phyloP scores from a whole-genome alignment of 2,329 filamentous ascomycete genomes.

The Mycogone perniciosa region DNA sequence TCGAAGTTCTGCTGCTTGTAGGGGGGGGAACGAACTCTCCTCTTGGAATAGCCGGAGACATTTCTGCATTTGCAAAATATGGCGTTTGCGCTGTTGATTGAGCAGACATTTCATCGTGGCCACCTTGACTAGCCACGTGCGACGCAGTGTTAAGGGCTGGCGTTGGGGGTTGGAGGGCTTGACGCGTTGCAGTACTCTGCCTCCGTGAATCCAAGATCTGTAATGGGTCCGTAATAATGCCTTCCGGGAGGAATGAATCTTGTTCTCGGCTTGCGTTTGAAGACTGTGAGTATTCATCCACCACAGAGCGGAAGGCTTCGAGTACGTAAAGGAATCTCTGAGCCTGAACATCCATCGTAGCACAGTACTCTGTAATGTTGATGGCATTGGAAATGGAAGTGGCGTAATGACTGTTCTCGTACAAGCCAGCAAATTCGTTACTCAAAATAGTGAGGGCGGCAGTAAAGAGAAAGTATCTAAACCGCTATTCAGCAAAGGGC shows the following conservation, averaged over 20 bases:
- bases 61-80: no score
- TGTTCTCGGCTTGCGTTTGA: neutral
- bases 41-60: no score
- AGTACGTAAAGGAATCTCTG: constrained; percentile 44
- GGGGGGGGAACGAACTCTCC: neutral
- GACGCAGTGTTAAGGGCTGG: no score
- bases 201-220: constrained; percentile 7
- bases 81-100: neutral
- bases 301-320: constrained; percentile 34
- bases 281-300: constrained; percentile 10
- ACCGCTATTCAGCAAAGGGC: neutral
- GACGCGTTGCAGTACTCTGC: neutral
- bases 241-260: constrained; percentile 1
- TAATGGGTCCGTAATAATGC: constrained; percentile 4
- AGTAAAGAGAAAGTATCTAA: constrained; percentile 48
- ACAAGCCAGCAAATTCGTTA: constrained; percentile 49
- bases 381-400: constrained; percentile 38
- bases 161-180: no score
- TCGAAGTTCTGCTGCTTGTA: neutral
- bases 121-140: no score
- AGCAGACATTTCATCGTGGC: neutral
- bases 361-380: constrained; percentile 43
- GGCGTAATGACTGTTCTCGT: constrained; percentile 36
- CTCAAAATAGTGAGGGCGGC: constrained; percentile 48
- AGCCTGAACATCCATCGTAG: constrained; percentile 43